Conservation (phyloP, 495 filamentous ascomycete species). For the Penicillium canescens region DNA sequence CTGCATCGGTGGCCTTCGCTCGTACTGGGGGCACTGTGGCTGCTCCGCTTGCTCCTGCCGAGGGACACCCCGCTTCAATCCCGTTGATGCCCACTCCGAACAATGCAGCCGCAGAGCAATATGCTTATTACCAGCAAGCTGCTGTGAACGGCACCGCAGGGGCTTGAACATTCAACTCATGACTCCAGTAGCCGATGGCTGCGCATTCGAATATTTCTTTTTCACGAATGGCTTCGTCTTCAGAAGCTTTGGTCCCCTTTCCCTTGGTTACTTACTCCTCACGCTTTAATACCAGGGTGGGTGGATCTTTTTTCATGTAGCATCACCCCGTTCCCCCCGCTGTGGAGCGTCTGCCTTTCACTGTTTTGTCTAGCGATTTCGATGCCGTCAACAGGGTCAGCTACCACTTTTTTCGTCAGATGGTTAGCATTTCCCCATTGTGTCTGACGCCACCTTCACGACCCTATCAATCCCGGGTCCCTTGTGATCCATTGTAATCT, state of each 20-base stretch:
- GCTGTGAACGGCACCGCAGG: conserved; percentile 34
- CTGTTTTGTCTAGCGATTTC: conserved; percentile 33
- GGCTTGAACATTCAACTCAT: conserved; percentile 5
- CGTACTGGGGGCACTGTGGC: conserved; percentile 33
- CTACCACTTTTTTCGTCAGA: background rate
- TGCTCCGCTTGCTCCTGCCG: conserved; percentile 10
- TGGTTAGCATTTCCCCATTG: background rate
- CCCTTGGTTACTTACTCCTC: conserved; percentile 9
- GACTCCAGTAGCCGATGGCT: background rate
- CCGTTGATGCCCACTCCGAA: conserved; percentile 18
- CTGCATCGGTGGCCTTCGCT: conserved; percentile 37
- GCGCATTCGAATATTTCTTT: conserved; percentile 11
- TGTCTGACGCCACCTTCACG: background rate
- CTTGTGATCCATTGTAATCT: conserved; percentile 20
- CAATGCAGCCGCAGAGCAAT: conserved; percentile 28
- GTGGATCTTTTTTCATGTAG: conserved; percentile 31
- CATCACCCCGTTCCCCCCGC: conserved; percentile 26
- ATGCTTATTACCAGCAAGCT: conserved; percentile 43
- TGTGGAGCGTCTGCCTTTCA: conserved; percentile 14
- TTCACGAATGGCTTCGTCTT: conserved; percentile 15
- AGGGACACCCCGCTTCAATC: conserved; percentile 13
- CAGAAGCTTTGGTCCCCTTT: conserved; percentile 4
- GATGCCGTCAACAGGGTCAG: conserved; percentile 5
- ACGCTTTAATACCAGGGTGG: conserved; percentile 21
- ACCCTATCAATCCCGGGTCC: conserved; percentile 10